These are phyloP conservation scores for Tetragonia tetragonoides DNA, from an alignment of 148 eudicot genomes.

Conservation along the genomic window DNA sequence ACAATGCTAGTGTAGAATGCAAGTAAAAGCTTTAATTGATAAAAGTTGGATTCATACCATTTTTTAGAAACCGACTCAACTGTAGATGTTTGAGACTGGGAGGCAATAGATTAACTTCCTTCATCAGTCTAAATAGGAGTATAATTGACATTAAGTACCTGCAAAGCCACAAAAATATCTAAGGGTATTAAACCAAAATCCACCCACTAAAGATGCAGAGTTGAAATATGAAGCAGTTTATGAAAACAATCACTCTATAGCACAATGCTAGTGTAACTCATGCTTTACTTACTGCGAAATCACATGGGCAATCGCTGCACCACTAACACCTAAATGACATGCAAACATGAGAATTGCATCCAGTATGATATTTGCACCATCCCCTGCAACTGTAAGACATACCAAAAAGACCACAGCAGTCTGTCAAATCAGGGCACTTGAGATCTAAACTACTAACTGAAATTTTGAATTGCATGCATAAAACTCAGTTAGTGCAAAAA, in stretches of 20 bases:
- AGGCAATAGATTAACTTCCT: constrained; percentile 72
- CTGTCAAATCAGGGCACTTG: not conserved
- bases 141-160: constrained; percentile 79
- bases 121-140: constrained; percentile 60
- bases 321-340: constrained; percentile 70
- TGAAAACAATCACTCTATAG: not conserved
- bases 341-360: constrained; percentile 84
- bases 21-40: too few species aligned
- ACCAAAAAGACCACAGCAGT: not conserved
- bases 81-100: constrained; percentile 69
- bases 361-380: constrained; percentile 67
- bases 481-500: too few species aligned
- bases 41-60: constrained; percentile 38
- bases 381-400: constrained; percentile 63
- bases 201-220: not conserved
- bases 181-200: not conserved
- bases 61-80: constrained; percentile 75
- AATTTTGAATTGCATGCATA: too few species aligned
- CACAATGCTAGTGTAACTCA: not conserved
- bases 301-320: constrained; percentile 98
- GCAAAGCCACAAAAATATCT: not conserved
- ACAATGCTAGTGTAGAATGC: too few species aligned
- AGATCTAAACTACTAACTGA: too few species aligned
- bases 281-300: constrained; percentile 72
- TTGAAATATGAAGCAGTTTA: not conserved